Percentiles rank a stretch among this genome's conserved stretches.
Conservation (phyloP, 2,329 filamentous ascomycete species). For the Xylariales sp. region DNA sequence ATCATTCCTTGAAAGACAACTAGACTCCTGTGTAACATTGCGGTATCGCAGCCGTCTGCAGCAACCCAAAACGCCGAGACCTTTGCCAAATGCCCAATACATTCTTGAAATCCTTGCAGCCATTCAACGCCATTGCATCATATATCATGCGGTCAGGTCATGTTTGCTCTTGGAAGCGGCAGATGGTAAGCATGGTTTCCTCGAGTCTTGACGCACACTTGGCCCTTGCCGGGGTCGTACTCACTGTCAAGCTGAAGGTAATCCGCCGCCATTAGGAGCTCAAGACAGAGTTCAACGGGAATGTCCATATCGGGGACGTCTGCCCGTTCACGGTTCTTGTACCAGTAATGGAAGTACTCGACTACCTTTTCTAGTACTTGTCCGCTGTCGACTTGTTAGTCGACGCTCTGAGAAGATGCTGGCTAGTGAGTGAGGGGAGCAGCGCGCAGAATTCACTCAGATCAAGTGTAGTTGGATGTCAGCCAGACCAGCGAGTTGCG, state of each 20-base stretch:
- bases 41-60: not conserved
- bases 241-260: constrained; percentile 66
- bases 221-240: constrained; percentile 20
- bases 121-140: not conserved
- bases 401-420: too few relatives aligned
- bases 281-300: constrained; percentile 71
- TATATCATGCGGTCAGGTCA: constrained; percentile 7
- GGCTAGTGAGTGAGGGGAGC: too few relatives aligned
- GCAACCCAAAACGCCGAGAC: not conserved
- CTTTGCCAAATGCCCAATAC: not conserved
- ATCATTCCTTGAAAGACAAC: too few relatives aligned
- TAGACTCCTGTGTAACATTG: too few relatives aligned
- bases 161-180: constrained; percentile 13
- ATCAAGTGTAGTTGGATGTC: constrained; percentile 61
- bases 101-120: not conserved
- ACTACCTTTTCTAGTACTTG: constrained; percentile 74
- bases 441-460: too few relatives aligned
- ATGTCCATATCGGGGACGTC: constrained; percentile 79
- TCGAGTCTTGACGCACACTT: too few relatives aligned
- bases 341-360: constrained; percentile 81
- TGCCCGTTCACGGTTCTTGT: constrained; percentile 64
- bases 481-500: constrained; percentile 39
- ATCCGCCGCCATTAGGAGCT: constrained; percentile 73
- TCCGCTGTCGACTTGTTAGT: constrained; percentile 49
- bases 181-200: too few relatives aligned